These are phyloP conservation scores for Rhizoctonia solani DNA, from an alignment of 1,284 basidiomycete species.

Conservation along the genomic window DNA sequence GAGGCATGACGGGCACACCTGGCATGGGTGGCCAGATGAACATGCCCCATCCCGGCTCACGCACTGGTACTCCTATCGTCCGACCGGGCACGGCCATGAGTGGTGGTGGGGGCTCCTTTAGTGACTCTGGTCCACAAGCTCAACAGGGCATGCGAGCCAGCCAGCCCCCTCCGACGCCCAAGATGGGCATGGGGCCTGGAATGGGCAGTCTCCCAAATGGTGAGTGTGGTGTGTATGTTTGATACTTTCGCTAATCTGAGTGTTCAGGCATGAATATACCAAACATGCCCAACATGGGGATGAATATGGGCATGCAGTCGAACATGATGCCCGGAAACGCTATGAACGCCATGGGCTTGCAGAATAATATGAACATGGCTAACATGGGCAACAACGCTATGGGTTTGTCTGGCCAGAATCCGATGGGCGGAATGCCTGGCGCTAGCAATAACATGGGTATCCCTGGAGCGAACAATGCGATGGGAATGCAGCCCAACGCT, in stretches of 20 bases:
- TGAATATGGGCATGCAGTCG: conserved; percentile 37
- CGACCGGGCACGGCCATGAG: conserved; percentile 26
- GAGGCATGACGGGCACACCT: conserved; percentile 24
- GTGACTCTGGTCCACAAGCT: no score
- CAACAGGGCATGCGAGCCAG: background rate
- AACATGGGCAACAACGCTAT: background rate
- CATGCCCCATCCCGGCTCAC: background rate
- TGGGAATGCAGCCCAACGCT: background rate
- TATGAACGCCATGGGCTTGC: conserved; percentile 33
- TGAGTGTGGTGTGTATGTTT: background rate
- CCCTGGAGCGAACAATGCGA: conserved; percentile 7
- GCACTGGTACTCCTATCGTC: conserved; percentile 20
- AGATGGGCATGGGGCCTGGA: conserved; percentile 30
- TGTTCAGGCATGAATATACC: conserved; percentile 13
- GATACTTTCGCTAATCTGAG: background rate
- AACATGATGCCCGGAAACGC: conserved; percentile 37
- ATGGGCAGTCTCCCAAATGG: conserved; percentile 18
- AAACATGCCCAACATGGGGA: conserved; percentile 14
- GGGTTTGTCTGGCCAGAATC: no score
- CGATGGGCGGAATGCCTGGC: no score
- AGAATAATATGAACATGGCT: conserved; percentile 1
- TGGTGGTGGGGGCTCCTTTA: background rate
- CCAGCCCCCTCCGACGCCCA: conserved; percentile 27
- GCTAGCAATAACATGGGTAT: conserved; percentile 20
- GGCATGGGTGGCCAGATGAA: background rate